Conservation (phyloP, 2,329 filamentous ascomycete species). For the Paecilomyces sp. region DNA sequence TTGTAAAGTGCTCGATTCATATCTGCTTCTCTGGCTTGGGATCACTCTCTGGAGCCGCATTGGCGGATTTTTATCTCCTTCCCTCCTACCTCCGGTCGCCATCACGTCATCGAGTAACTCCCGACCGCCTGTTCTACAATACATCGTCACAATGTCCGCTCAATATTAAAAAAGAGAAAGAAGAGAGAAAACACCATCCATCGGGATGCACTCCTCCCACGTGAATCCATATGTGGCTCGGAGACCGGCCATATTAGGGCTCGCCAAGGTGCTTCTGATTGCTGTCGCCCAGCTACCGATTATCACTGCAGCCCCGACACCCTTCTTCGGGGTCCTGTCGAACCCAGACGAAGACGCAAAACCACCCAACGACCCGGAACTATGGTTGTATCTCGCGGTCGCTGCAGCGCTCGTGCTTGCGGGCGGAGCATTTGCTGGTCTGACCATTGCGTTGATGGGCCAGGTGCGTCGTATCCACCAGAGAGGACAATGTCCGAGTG, state of each 20-base stretch:
- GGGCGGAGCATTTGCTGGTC: slow-evolving; percentile 86
- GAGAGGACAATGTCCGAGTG: neutral
- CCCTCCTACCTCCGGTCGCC: neutral
- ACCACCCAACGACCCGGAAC: slow-evolving; percentile 52
- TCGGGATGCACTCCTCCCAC: slow-evolving; percentile 9
- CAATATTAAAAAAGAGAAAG: neutral
- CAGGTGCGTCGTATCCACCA: slow-evolving; percentile 34
- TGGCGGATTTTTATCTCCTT: neutral
- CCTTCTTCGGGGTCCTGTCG: slow-evolving; percentile 12
- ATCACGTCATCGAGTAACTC: neutral
- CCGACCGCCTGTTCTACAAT: neutral
- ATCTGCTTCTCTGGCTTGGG: neutral
- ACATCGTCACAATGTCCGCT: neutral
- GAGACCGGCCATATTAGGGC: slow-evolving; percentile 32
- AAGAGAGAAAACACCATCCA: no score
- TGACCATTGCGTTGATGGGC: slow-evolving; percentile 65
- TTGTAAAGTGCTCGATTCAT: neutral
- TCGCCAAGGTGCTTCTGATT: slow-evolving; percentile 35
- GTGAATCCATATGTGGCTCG: slow-evolving; percentile 26
- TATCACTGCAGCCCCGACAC: slow-evolving; percentile 29
- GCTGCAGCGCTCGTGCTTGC: slow-evolving; percentile 76
- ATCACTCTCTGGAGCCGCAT: neutral
- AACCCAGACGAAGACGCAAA: slow-evolving; percentile 36
- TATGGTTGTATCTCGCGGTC: slow-evolving; percentile 75
- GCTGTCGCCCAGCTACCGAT: slow-evolving; percentile 30